These are phyloP conservation scores for Letharia lupina DNA, from an alignment of 495 filamentous ascomycete species.

Conservation along the genomic window DNA sequence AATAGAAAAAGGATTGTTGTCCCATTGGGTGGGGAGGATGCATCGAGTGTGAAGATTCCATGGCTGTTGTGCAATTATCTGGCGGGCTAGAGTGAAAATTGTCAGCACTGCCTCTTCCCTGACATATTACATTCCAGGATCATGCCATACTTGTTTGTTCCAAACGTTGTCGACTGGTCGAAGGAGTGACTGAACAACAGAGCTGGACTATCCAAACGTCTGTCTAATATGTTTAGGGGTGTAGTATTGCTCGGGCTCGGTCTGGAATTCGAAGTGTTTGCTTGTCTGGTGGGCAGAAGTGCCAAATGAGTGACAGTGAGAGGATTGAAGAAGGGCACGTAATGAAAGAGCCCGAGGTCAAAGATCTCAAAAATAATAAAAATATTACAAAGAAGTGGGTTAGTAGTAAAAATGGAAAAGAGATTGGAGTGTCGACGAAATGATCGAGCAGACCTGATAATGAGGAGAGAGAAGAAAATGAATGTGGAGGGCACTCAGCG, in stretches of 20 bases:
- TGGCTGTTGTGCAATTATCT: constrained; percentile 28
- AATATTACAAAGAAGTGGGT: constrained; percentile 27
- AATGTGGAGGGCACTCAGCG: constrained; percentile 28
- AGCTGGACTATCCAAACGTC: constrained; percentile 26
- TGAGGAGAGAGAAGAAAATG: constrained; percentile 26
- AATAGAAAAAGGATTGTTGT: constrained; percentile 85
- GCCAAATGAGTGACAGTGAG: constrained; percentile 24
- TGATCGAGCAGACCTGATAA: constrained; percentile 13
- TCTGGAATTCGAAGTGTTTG: constrained; percentile 1
- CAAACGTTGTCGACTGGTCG: neutral
- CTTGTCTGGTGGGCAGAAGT: constrained; percentile 14
- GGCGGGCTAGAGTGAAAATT: neutral
- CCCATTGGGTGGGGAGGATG: constrained; percentile 50
- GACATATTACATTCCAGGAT: neutral
- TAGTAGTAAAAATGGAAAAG: constrained; percentile 25
- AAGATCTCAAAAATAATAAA: constrained; percentile 25
- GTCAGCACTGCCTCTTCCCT: neutral
- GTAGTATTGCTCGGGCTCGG: neutral
- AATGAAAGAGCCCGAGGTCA: constrained; percentile 24
- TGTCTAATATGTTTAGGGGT: constrained; percentile 31
- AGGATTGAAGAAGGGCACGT: constrained; percentile 15
- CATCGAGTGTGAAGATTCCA: constrained; percentile 52
- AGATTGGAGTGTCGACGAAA: constrained; percentile 16
- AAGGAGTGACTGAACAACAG: constrained; percentile 36
- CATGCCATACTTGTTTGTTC: constrained; percentile 9